phyloP scores from a whole-genome alignment of 2,329 filamentous ascomycete species.

The Exophiala sp. region DNA sequence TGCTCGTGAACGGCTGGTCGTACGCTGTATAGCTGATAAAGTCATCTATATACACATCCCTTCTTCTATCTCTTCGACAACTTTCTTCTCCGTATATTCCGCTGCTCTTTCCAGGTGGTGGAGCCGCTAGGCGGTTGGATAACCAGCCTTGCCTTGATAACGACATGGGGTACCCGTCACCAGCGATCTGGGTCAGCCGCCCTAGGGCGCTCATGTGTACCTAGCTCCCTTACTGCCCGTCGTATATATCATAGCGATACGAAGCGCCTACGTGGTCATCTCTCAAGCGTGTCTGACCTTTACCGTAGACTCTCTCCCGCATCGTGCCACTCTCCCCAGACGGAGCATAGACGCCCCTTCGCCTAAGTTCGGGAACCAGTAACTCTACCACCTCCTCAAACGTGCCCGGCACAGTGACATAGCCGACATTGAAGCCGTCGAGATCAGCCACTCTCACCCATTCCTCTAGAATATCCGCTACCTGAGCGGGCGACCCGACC shows the following conservation, averaged over 20 bases:
- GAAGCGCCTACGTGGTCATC: not conserved
- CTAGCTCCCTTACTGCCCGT: not conserved
- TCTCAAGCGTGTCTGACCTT: not conserved
- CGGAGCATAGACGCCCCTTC: conserved; percentile 26
- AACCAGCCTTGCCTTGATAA: too few relatives aligned
- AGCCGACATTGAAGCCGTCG: conserved; percentile 64
- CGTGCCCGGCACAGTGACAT: conserved; percentile 60
- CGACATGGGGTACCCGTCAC: too few relatives aligned
- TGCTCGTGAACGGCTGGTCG: too few relatives aligned
- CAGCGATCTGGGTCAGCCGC: too few relatives aligned
- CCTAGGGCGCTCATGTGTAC: too few relatives aligned
- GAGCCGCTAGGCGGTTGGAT: too few relatives aligned
- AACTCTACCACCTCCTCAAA: conserved; percentile 63
- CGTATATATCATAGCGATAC: not conserved
- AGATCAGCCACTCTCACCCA: conserved; percentile 65
- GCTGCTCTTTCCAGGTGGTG: too few relatives aligned
- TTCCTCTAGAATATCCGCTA: conserved; percentile 60
- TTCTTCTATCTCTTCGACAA: too few relatives aligned
- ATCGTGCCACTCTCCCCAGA: not conserved
- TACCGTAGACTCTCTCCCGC: conserved; percentile 21
- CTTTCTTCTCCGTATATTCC: too few relatives aligned
- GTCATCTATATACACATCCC: too few relatives aligned
- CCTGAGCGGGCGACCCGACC: conserved; percentile 58
- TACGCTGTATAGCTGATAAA: too few relatives aligned
- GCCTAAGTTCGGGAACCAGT: conserved; percentile 55